Evolutionary conservation across 2,329 filamentous ascomycete species (phyloP), one percentile per base, ranked within the genome.

Genomic region (Verticillium dahliae): DNA sequence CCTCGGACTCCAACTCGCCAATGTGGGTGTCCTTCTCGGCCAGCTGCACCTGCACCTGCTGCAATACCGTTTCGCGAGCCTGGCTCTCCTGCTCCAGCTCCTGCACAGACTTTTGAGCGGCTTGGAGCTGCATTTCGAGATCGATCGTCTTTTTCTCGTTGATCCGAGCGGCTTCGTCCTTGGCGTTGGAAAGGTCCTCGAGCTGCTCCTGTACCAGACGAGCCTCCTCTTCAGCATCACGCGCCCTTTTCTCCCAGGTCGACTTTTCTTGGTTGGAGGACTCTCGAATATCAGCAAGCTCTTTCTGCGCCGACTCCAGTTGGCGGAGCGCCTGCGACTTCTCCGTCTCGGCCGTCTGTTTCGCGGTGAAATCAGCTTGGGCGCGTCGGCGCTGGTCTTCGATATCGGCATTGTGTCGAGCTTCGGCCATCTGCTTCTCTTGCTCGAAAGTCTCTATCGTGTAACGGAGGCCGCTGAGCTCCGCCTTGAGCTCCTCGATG

Each of bases 391-490:
- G 88, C 1, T 89, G 82, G 61, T 96, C 92, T 64, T 94, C 87
- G 27, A 97, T 75, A 69, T 97, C 94, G 68, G 91, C 90, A 66
- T 92, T 89, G 68, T 95, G 90, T 64, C 91, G 88, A 15, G 97
- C 81, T 10, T 86, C 82, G 57, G 87, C 80, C 69, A 97, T 84
- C 62, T 96, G 92, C 68, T 90, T 89, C 70, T 98, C 94, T 68
- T 97, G 91, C 69, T 94, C 93, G 60, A 91, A 79, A 18, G 90
- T 94, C 69, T 92, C 90, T 66, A 97, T 82, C 62, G 94, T 91
- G 76, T 97, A 99, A 64, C 88, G 89, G 58, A 97, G 79, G 0
- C 92, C 91, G 64, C 93, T 95, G 52, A 98, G 81, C 74, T 97
- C 92, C 1, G 94, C 91, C 70, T 94, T 93, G 33, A 98, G 81